Percentiles rank a stretch among this genome's conserved stretches.
Conservation (phyloP, 1,139 yeast genomes). For the Magnusiomyces paraingens region DNA sequence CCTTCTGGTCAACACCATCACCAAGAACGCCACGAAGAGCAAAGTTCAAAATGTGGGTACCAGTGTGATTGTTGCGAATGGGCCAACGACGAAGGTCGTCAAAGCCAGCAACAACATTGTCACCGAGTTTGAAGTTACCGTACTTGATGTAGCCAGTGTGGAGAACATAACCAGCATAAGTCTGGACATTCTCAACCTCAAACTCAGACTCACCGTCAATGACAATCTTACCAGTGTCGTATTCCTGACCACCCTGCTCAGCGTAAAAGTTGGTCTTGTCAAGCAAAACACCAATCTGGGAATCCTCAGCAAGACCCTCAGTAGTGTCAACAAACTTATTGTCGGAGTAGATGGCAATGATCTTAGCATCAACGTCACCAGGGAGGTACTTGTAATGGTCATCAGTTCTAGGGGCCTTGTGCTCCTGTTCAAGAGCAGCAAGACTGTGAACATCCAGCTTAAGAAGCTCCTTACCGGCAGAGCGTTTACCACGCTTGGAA, state of each 20-base stretch:
- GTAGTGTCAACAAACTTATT: conserved; percentile 47
- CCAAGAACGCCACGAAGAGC: conserved; percentile 86
- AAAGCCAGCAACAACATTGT: conserved; percentile 73
- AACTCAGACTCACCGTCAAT: conserved; percentile 85
- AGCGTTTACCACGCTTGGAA: conserved; percentile 78
- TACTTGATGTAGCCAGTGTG: conserved; percentile 85
- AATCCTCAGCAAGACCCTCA: conserved; percentile 38
- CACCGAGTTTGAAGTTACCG: conserved; percentile 63
- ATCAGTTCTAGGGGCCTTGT: conserved; percentile 69
- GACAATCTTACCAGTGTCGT: conserved; percentile 87
- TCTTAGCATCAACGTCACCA: conserved; percentile 33
- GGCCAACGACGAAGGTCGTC: conserved; percentile 97
- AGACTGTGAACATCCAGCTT: conserved; percentile 89
- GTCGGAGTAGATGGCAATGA: conserved; percentile 70
- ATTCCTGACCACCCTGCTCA: conserved; percentile 99
- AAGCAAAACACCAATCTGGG: conserved; percentile 69
- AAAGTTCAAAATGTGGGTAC: conserved; percentile 89
- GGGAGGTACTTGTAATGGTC: conserved; percentile 57
- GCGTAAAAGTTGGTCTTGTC: conserved; percentile 95
- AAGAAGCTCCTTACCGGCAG: conserved; percentile 46
- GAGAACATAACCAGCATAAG: conserved; percentile 87
- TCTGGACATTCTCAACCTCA: conserved; percentile 84
- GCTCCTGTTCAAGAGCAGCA: conserved; percentile 41
- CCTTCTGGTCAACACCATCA: conserved; percentile 87
- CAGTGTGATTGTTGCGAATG: conserved; percentile 94